Percentiles rank a stretch among this genome's conserved stretches.
phyloP scores from a whole-genome alignment of 352 stramenopile genomes.

The Hyaloperonospora brassicae region DNA sequence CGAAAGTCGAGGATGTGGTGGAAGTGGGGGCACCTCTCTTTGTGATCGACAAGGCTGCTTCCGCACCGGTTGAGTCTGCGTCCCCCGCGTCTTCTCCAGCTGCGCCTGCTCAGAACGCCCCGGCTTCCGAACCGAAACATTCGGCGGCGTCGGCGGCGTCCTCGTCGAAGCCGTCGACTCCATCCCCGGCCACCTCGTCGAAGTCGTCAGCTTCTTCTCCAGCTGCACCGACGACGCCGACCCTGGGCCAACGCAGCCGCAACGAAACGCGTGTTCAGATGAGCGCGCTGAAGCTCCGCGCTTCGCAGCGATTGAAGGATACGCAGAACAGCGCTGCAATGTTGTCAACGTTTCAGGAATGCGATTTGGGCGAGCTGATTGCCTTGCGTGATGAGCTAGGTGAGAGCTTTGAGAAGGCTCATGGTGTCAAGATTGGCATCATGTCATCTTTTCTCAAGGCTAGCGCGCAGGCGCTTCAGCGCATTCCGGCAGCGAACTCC shows the following conservation, averaged over 20 bases:
- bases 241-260: slow-evolving; percentile 37
- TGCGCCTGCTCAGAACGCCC: slow-evolving; percentile 1
- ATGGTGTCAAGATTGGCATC: slow-evolving; percentile 98
- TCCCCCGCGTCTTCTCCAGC: slow-evolving; percentile 13
- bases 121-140: slow-evolving; percentile 5
- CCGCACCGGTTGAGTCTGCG: slow-evolving; percentile 17
- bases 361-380: slow-evolving; percentile 95
- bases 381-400: slow-evolving; percentile 88
- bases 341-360: slow-evolving; percentile 99
- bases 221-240: slow-evolving; percentile 15
- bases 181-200: slow-evolving; percentile 24
- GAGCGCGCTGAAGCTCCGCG: slow-evolving; percentile 92
- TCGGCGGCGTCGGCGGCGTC: slow-evolving; percentile 18
- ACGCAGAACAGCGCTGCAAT: slow-evolving; percentile 97
- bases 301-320: slow-evolving; percentile 94
- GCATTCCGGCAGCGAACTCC: slow-evolving; percentile 95
- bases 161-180: slow-evolving; percentile 19
- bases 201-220: slow-evolving; percentile 6
- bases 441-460: slow-evolving; percentile 98
- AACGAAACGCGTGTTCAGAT: slow-evolving; percentile 89
- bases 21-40: slow-evolving; percentile 82
- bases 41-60: slow-evolving; percentile 30
- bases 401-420: slow-evolving; percentile 92
- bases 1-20: slow-evolving; percentile 93
- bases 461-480: slow-evolving; percentile 85